Conservation (phyloP, 352 stramenopile genomes). For the Phytophthora idaei region DNA sequence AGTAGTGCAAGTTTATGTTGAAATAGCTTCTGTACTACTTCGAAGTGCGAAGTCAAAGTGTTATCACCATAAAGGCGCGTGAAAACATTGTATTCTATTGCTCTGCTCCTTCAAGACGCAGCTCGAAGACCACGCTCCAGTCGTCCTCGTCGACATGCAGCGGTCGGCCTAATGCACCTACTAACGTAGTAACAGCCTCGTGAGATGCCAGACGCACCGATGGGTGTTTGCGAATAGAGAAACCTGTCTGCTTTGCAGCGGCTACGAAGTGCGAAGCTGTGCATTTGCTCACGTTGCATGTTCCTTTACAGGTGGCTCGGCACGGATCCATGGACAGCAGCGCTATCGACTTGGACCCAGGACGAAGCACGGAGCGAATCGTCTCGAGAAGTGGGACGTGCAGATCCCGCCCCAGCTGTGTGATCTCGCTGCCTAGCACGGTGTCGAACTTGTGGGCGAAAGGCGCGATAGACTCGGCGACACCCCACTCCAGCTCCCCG, state of each 20-base stretch:
- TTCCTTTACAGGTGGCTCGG: slow-evolving; percentile 36
- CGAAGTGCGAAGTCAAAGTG: too few species aligned
- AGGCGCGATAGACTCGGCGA: slow-evolving; percentile 32
- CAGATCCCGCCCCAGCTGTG: slow-evolving; percentile 50
- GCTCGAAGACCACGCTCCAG: slow-evolving; percentile 58
- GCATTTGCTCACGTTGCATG: slow-evolving; percentile 55
- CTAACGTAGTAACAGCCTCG: slow-evolving; percentile 34
- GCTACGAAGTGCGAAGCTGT: slow-evolving; percentile 60
- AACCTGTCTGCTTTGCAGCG: slow-evolving; percentile 42
- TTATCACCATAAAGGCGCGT: too few species aligned
- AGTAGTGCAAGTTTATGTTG: too few species aligned
- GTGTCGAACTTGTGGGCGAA: slow-evolving; percentile 53
- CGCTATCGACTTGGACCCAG: slow-evolving; percentile 35
- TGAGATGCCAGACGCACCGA: slow-evolving; percentile 41
- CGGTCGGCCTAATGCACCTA: slow-evolving; percentile 46
- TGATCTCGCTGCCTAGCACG: slow-evolving; percentile 68
- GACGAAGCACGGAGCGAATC: slow-evolving; percentile 39
- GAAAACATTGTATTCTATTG: slow-evolving; percentile 11
- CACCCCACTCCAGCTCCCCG: slow-evolving; percentile 45
- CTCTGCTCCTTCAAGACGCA: slow-evolving; percentile 30
- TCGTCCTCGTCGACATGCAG: slow-evolving; percentile 60
- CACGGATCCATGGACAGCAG: slow-evolving; percentile 68
- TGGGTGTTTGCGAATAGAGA: slow-evolving; percentile 45
- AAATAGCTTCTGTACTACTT: slow-evolving; percentile 1
- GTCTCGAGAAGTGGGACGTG: slow-evolving; percentile 52